Base-by-base conservation (phyloP, 2,329 filamentous ascomycete species). In the Sclerotinia trifoliorum region DNA sequence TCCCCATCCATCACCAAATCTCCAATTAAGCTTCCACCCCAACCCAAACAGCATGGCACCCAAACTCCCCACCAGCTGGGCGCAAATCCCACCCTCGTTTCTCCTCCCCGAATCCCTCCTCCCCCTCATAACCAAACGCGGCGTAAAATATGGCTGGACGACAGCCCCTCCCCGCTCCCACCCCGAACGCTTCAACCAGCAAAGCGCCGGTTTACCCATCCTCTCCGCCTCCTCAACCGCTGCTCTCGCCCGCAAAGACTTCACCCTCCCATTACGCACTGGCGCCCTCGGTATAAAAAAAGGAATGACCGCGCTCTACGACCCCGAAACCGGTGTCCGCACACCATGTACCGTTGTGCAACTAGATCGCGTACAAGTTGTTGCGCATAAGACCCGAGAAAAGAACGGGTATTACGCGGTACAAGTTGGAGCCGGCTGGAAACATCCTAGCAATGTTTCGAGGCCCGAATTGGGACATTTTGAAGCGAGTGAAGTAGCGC, bases 241-340 rank as follows among this genome's bases (percentile, higher is more conserved):
- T 13, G 87, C 87, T 8, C 83, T 89, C 69, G 80, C 81, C 79
- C 85, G 87, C 60, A 84, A 83, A 74, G 84, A 83, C 73, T 82
- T 81, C 72, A 87, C 86, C 21, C 86, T 87, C 19, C 87, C 87
- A 0, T 75, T 88, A 54, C 90, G 95, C 39, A 89, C 93, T 2
- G 95, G 95, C 42, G 89, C 92, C 11, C 84, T 99, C 58, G 93
- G 91, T 17, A 85, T 89, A 78, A 99, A 99, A 82, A 94, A 94
- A 82, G 95, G 95, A 79, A 98, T 99, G 92, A 96, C 93, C 55
- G 94, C 91, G 70, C 81, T 97, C 72, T 98, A 91, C 84, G 89
- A 93, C 77, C 80, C 85, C 0, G 86, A 88, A 74, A 91, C 91
- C 35, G 91, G 92, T 74, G 86, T 85, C 72, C 89, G 94, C 72